Conservation (phyloP, 2,329 filamentous ascomycete genomes). For the Hortaea sp. region DNA sequence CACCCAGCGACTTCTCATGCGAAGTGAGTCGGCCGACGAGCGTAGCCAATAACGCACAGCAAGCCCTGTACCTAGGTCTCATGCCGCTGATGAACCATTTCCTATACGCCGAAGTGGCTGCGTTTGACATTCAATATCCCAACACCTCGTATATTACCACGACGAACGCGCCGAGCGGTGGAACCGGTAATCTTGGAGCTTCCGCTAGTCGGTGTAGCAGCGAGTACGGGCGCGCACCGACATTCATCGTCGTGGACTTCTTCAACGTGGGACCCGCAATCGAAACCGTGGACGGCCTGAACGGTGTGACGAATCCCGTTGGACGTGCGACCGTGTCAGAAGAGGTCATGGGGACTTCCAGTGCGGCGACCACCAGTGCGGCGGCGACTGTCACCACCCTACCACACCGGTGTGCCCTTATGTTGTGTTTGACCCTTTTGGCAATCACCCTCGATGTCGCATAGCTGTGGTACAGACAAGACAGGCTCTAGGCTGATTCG, state of each 20-base stretch:
- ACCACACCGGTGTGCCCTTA: neutral
- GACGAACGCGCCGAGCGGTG: slow-evolving; percentile 55
- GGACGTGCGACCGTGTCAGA: slow-evolving; percentile 29
- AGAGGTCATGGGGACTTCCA: neutral
- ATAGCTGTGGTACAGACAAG: slow-evolving; percentile 1
- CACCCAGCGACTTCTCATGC: slow-evolving; percentile 60
- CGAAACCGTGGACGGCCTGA: slow-evolving; percentile 57
- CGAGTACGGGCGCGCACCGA: slow-evolving; percentile 55
- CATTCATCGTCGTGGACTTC: slow-evolving; percentile 70
- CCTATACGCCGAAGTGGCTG: slow-evolving; percentile 47
- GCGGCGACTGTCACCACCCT: neutral
- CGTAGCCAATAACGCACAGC: slow-evolving; percentile 35
- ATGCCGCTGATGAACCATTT: slow-evolving; percentile 77
- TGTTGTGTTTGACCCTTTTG: slow-evolving; percentile 5
- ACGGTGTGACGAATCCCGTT: slow-evolving; percentile 41
- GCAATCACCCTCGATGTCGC: slow-evolving; percentile 1
- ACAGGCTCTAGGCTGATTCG: neutral
- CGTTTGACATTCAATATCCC: slow-evolving; percentile 48
- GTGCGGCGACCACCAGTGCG: neutral
- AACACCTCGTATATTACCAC: slow-evolving; percentile 46
- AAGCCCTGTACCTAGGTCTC: slow-evolving; percentile 47
- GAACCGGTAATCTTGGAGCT: slow-evolving; percentile 43
- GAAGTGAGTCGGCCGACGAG: slow-evolving; percentile 53
- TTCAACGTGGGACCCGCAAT: slow-evolving; percentile 64
- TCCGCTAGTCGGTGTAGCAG: slow-evolving; percentile 42